A percentile compares a stretch with the other conserved stretches of the same genome.
Evolutionary conservation across 805 yeast species (phyloP).

Genomic region (Wickerhamiella occidentalis): DNA sequence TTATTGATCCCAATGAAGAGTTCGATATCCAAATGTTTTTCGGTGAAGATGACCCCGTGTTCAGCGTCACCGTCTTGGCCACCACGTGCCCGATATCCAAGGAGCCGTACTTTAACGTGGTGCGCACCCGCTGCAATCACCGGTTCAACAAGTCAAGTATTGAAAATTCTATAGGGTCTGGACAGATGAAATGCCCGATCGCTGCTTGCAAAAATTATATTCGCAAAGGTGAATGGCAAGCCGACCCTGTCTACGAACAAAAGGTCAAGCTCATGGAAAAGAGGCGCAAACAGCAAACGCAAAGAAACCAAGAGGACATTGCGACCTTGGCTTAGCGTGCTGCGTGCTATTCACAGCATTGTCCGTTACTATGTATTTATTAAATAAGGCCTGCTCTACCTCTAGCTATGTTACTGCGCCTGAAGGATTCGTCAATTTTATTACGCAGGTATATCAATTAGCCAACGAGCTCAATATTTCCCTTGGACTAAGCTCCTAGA

Average conservation of each 20-base stretch:
- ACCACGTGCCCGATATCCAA: constrained; percentile 1
- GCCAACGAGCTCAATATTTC: too few species aligned
- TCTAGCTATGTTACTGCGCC: too few species aligned
- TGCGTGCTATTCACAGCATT: too few species aligned
- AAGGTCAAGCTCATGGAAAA: background rate
- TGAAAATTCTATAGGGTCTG: background rate
- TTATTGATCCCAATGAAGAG: constrained; percentile 8
- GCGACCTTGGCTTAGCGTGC: background rate
- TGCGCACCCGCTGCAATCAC: constrained; percentile 8
- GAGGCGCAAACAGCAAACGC: background rate
- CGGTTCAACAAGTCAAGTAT: background rate
- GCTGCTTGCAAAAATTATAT: background rate
- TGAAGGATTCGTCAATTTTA: too few species aligned
- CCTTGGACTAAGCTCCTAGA: too few species aligned
- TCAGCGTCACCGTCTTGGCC: background rate
- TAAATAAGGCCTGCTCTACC: too few species aligned
- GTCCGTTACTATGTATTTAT: too few species aligned
- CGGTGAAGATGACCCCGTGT: constrained; percentile 4
- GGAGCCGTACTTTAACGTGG: background rate
- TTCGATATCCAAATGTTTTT: background rate
- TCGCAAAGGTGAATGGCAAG: background rate
- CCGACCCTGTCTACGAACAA: background rate
- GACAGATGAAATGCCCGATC: background rate
- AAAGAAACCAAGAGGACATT: background rate
- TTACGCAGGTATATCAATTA: too few species aligned